Evolutionary conservation across 805 yeast species (phyloP).

Genomic region (Brettanomyces custersianus): DNA sequence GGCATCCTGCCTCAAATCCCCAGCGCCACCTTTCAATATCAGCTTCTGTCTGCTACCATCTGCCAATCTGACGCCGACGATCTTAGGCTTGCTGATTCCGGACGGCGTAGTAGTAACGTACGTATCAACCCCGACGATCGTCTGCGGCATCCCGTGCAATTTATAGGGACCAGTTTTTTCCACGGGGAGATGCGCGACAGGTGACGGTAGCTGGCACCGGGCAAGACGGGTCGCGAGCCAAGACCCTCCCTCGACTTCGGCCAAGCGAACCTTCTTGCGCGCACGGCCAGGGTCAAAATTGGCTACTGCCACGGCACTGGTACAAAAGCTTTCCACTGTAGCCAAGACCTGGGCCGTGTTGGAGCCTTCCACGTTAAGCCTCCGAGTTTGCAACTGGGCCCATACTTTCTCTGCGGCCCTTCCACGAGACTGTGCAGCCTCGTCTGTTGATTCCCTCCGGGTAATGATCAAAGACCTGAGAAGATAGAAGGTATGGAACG

Average conservation of each 20-base stretch:
- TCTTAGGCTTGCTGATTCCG: slow-evolving; percentile 86
- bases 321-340: slow-evolving; percentile 44
- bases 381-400: slow-evolving; percentile 23
- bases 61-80: slow-evolving; percentile 43
- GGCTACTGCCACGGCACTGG: slow-evolving; percentile 43
- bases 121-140: slow-evolving; percentile 36
- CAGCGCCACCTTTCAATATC: slow-evolving; percentile 77
- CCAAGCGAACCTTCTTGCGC: slow-evolving; percentile 27
- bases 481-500: slow-evolving; percentile 63
- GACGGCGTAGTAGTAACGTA: slow-evolving; percentile 57
- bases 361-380: not conserved
- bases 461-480: slow-evolving; percentile 44
- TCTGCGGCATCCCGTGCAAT: slow-evolving; percentile 6
- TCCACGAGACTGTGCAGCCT: slow-evolving; percentile 34
- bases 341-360: slow-evolving; percentile 14
- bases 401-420: slow-evolving; percentile 45
- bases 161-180: slow-evolving; percentile 36
- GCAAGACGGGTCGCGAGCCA: slow-evolving; percentile 56
- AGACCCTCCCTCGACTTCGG: slow-evolving; percentile 25
- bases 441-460: slow-evolving; percentile 27
- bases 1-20: slow-evolving; percentile 91
- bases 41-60: slow-evolving; percentile 53
- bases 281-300: slow-evolving; percentile 28
- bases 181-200: slow-evolving; percentile 43
- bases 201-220: slow-evolving; percentile 47